Evolutionary conservation across 2,329 filamentous ascomycete genomes (phyloP).

Genomic region (Fonsecaea nubica): DNA sequence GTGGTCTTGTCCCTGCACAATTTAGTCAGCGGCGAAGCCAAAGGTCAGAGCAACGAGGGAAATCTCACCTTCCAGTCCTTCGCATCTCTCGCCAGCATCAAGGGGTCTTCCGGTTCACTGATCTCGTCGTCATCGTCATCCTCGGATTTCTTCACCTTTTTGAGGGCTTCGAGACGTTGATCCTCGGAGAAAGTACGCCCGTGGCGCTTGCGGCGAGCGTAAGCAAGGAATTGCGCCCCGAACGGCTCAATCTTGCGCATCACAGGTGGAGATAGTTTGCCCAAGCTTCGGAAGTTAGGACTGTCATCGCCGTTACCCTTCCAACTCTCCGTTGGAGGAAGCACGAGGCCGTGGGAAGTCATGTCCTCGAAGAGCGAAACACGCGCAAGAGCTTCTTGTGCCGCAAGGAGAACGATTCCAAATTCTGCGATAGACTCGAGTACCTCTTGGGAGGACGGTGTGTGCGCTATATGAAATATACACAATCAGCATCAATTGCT

Average conservation of each 20-base stretch:
- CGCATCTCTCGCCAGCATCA: constrained; percentile 89
- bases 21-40: not conserved
- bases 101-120: constrained; percentile 89
- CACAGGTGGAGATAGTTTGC: constrained; percentile 75
- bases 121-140: constrained; percentile 88
- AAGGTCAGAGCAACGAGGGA: not conserved
- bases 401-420: not conserved
- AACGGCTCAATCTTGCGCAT: constrained; percentile 94
- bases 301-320: constrained; percentile 76
- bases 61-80: constrained; percentile 96
- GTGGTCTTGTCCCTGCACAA: constrained; percentile 82
- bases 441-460: not conserved
- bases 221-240: constrained; percentile 82
- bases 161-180: constrained; percentile 91
- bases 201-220: constrained; percentile 85
- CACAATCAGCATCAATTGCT: not conserved
- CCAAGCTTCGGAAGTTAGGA: constrained; percentile 74
- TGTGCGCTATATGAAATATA: not conserved
- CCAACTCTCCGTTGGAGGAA: constrained; percentile 80
- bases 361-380: constrained; percentile 12
- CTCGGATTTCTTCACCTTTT: constrained; percentile 94
- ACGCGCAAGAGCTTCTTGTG: not conserved
- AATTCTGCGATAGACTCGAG: not conserved
- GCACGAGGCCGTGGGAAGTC: constrained; percentile 26
- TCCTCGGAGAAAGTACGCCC: constrained; percentile 99